Evolutionary conservation across 768 basidiomycete genomes (phyloP).

Genomic region (Tricholoma saponaceum): DNA sequence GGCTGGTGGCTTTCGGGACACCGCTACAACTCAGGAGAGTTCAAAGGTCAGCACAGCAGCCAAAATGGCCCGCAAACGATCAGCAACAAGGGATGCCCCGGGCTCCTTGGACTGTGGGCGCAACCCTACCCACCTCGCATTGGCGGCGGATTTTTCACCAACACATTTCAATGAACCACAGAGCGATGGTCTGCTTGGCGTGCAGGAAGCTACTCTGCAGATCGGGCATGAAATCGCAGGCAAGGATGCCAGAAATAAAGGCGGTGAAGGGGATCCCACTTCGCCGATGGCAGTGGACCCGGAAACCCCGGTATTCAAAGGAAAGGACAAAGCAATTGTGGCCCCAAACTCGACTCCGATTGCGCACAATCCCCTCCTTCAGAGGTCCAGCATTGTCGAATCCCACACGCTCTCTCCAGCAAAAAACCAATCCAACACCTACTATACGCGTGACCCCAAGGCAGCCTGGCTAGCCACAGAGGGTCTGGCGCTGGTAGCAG

Average conservation of each 20-base stretch:
- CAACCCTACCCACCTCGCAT: neutral
- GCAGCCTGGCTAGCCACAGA: neutral
- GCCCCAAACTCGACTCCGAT: too few relatives aligned
- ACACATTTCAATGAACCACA: neutral
- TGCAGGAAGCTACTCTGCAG: neutral
- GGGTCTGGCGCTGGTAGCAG: neutral
- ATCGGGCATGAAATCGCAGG: neutral
- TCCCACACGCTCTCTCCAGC: neutral
- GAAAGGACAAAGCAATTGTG: too few relatives aligned
- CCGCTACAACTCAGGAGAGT: neutral
- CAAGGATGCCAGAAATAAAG: neutral
- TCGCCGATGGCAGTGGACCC: too few relatives aligned
- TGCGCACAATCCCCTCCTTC: too few relatives aligned
- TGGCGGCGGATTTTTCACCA: neutral
- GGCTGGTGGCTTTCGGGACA: neutral
- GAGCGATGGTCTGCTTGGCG: neutral
- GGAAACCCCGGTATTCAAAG: too few relatives aligned
- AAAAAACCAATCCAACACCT: neutral
- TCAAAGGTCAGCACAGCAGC: neutral
- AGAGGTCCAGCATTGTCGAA: too few relatives aligned
- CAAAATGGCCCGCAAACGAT: neutral
- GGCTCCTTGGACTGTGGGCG: neutral
- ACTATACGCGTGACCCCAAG: neutral
- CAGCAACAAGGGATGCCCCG: neutral
- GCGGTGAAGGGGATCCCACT: neutral